These are phyloP conservation scores for Bothriochloa decipiens DNA, from an alignment of 176 grass and related monocot species.

Conservation along the genomic window DNA sequence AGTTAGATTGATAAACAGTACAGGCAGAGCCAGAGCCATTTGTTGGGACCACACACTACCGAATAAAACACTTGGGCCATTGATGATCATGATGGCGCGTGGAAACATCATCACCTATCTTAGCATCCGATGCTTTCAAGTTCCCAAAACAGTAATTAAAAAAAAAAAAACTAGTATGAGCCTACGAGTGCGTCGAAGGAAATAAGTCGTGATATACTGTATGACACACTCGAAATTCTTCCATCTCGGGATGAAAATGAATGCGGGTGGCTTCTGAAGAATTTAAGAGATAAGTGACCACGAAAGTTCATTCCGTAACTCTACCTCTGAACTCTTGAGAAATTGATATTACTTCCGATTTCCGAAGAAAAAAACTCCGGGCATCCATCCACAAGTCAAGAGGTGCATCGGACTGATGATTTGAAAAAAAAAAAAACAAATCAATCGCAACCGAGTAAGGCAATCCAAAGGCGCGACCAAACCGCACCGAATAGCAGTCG, in stretches of 20 bases:
- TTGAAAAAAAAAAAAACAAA: no score
- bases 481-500: background rate
- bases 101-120: constrained; percentile 27
- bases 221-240: background rate
- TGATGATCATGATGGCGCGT: constrained; percentile 3
- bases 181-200: background rate
- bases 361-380: no score
- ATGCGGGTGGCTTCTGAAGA: background rate
- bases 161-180: background rate
- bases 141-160: background rate
- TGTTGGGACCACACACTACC: constrained; percentile 6
- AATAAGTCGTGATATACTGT: background rate
- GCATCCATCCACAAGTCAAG: no score
- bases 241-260: background rate
- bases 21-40: background rate
- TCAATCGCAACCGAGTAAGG: no score
- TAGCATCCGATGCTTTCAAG: background rate
- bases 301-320: background rate
- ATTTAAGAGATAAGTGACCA: background rate
- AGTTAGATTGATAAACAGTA: background rate
- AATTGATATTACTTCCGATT: no score
- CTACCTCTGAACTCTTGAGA: no score
- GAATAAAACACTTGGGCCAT: constrained; percentile 17
- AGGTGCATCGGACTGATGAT: no score
- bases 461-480: background rate